These are phyloP conservation scores for Arctium lappa DNA, from an alignment of 129 eudicot species.

Conservation along the genomic window DNA sequence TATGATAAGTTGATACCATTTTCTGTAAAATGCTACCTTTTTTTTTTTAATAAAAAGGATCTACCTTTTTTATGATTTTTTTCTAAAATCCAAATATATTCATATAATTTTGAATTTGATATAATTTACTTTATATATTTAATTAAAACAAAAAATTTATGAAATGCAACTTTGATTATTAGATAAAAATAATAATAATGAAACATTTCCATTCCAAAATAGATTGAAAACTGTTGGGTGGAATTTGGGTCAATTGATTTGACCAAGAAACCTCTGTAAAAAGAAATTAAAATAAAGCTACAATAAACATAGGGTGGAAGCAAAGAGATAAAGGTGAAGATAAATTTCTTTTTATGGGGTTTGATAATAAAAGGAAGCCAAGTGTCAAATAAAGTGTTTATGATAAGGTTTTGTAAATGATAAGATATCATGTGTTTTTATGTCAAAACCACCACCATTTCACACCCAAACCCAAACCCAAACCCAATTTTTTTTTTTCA, in stretches of 20 bases:
- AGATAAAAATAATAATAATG: neutral
- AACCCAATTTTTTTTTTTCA: neutral
- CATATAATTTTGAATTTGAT: no score
- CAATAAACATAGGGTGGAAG: conserved; percentile 15
- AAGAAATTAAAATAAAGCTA: neutral
- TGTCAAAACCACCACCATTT: conserved; percentile 27
- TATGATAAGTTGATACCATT: no score
- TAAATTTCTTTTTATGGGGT: conserved; percentile 12
- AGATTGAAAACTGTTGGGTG: neutral
- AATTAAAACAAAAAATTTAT: no score
- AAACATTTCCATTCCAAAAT: neutral
- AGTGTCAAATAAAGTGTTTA: conserved; percentile 29
- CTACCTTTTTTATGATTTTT: no score
- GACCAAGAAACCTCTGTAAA: neutral
- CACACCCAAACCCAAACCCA: neutral
- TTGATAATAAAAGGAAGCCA: conserved; percentile 28
- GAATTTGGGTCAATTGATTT: conserved; percentile 1
- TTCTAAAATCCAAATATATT: neutral
- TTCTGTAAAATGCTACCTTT: no score
- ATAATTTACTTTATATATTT: no score
- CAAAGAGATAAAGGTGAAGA: conserved; percentile 4
- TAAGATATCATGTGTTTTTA: conserved; percentile 33
- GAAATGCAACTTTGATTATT: neutral
- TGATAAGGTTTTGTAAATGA: conserved; percentile 29
- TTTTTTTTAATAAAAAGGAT: no score